phyloP scores from a whole-genome alignment of 2,329 filamentous ascomycete species.

The Trichoderma polysporum region DNA sequence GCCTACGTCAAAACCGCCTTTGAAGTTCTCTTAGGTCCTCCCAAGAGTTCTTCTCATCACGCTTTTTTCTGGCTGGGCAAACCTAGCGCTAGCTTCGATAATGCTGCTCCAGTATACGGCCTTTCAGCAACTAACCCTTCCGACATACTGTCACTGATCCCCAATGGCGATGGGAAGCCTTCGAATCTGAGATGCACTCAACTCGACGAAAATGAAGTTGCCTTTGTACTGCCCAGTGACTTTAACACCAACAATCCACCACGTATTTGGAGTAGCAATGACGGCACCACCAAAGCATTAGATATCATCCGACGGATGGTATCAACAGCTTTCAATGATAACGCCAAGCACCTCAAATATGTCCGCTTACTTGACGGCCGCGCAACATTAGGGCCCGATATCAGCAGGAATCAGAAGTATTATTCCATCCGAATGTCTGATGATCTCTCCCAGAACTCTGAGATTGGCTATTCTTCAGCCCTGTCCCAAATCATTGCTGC shows the following conservation, averaged over 20 bases:
- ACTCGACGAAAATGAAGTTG: not conserved
- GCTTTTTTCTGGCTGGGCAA: conserved; percentile 23
- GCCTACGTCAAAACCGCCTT: conserved; percentile 27
- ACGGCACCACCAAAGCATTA: not conserved
- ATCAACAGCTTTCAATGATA: not conserved
- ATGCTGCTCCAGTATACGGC: not conserved
- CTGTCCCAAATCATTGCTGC: not conserved
- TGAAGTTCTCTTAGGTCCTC: conserved; percentile 29
- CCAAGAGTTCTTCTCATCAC: conserved; percentile 11
- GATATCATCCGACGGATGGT: not conserved
- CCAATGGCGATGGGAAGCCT: not conserved
- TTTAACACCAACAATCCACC: not conserved
- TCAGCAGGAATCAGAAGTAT: not conserved
- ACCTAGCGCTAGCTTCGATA: not conserved
- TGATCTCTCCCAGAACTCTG: not conserved
- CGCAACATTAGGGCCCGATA: not conserved
- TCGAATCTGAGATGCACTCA: not conserved
- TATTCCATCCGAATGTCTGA: conserved; percentile 4
- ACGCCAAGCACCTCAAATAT: not conserved
- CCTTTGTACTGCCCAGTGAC: conserved; percentile 17
- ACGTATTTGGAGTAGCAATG: not conserved
- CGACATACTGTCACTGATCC: not conserved
- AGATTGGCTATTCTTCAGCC: not conserved
- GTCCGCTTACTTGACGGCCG: conserved; percentile 7
- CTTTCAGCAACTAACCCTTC: not conserved